Percentiles rank a stretch among this genome's conserved stretches.
These are phyloP conservation scores for Bruguiera gymnorhiza DNA, from an alignment of 345 rosid genomes.

Conservation along the genomic window DNA sequence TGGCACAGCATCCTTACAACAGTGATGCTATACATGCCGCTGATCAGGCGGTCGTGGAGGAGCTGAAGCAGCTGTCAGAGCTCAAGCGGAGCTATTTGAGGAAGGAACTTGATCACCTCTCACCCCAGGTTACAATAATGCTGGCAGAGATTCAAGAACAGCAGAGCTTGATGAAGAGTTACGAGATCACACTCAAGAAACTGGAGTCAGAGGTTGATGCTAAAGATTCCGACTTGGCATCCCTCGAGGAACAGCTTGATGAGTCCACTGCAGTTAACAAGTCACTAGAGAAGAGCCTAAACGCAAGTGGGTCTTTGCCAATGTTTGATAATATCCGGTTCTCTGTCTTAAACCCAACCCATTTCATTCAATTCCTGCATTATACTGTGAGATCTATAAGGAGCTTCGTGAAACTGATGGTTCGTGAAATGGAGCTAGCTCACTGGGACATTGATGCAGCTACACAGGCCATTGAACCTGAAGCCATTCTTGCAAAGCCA, in stretches of 20 bases:
- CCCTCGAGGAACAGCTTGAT: conserved; percentile 35
- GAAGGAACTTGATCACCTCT: conserved; percentile 61
- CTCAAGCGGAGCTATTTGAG: conserved; percentile 62
- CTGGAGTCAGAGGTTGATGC: conserved; percentile 46
- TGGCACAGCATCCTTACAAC: conserved; percentile 84
- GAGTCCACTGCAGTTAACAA: conserved; percentile 40
- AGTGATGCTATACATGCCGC: conserved; percentile 71
- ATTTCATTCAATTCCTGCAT: conserved; percentile 56
- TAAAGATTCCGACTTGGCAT: conserved; percentile 41
- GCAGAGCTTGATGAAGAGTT: conserved; percentile 85
- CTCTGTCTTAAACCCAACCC: conserved; percentile 36
- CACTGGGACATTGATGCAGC: conserved; percentile 83
- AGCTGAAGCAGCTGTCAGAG: conserved; percentile 64
- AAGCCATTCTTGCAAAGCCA: conserved; percentile 35
- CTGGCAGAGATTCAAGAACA: conserved; percentile 95
- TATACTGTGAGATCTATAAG: conserved; percentile 54
- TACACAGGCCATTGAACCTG: conserved; percentile 52
- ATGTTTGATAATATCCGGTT: conserved; percentile 47
- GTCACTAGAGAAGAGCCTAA: conserved; percentile 59
- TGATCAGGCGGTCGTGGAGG: conserved; percentile 84
- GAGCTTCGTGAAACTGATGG: conserved; percentile 61
- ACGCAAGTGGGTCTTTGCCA: conserved; percentile 58
- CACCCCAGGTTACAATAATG: conserved; percentile 84
- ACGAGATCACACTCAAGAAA: conserved; percentile 72
- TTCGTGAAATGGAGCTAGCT: conserved; percentile 75